phyloP scores from a whole-genome alignment of 257 asterid species.

The Penstemon barbatus region DNA sequence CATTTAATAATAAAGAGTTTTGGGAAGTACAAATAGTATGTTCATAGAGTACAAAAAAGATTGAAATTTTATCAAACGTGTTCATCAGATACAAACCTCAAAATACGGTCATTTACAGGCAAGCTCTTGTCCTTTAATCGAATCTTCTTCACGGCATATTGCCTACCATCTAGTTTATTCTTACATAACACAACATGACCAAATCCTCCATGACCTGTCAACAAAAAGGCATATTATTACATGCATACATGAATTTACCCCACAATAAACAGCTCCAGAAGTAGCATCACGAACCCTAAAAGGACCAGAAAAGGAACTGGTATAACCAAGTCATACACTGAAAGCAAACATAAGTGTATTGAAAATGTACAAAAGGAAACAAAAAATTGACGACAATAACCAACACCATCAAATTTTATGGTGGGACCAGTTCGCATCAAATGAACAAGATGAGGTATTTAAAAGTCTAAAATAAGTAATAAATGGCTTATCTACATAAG shows the following conservation, averaged over 20 bases:
- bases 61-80: background rate
- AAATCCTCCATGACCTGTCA: conserved; percentile 94
- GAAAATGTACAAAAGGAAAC: background rate
- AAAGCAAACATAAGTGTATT: background rate
- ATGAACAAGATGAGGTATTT: background rate
- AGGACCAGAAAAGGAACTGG: background rate
- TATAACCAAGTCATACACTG: background rate
- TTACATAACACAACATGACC: conserved; percentile 96
- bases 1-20: conserved; percentile 1
- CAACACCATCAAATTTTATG: conserved; percentile 9
- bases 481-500: background rate
- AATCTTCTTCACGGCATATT: conserved; percentile 95
- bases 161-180: conserved; percentile 96
- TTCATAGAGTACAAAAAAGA: conserved; percentile 1
- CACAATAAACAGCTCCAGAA: conserved; percentile 16
- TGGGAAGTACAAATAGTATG: conserved; percentile 8
- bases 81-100: conserved; percentile 58
- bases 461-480: background rate
- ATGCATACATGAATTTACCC: conserved; percentile 2
- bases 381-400: background rate
- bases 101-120: conserved; percentile 83
- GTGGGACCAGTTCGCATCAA: too few relatives aligned
- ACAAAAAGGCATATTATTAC: conserved; percentile 18
- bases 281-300: conserved; percentile 15
- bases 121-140: conserved; percentile 79